Base-by-base conservation (phyloP, 805 yeast species). In the Cephaloascus fragrans region DNA sequence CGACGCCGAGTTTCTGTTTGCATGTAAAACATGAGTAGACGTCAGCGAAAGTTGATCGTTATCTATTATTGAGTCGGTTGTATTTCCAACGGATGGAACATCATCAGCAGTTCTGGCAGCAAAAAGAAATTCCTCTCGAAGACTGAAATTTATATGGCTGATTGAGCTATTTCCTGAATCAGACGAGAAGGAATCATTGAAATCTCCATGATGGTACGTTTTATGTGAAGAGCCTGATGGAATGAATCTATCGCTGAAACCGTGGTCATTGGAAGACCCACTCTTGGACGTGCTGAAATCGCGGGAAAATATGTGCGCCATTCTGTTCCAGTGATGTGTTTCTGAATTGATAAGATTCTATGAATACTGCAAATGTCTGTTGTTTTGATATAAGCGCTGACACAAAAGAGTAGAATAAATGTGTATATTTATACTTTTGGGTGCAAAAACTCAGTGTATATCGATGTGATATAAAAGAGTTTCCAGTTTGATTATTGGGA, bases 181-280 rank as follows among this genome's bases (percentile, higher is more conserved):
- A 18, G 17, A 18, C 3, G 36, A 18, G 5, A 19, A 18, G 9
- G 26, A 34, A 6, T 18, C 26, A 15, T 19, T 19, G 17, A n/a
- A 14, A 34, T 23, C 32, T 20, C 31, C 29, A 20, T 17, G 37
- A 31, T 47, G 48, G 41, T 50, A 57, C 1, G 53, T 55, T 14
- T 44, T 48, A 12, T 44, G 55, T 1, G 61, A 63, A 8, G 63
- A 48, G 12, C n/a, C n/a, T 20, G 39, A 32, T 10, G 42, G 34
- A n/a, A 28, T 18, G 20, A 36, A 43, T n/a, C 34, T 12, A n/a
- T 33, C 33, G 8, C 15, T 34, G 37, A 28, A 26, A 20, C 28
- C 28, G 12, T 23, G 28, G 28, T 23, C 28, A 12, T 23, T 23
- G 28, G 6, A 8, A 23, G 6, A 12, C 10, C 28, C 28, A 23